phyloP scores from a whole-genome alignment of 176 grass and related monocot species.

The Dendrocalamus sinicus region DNA sequence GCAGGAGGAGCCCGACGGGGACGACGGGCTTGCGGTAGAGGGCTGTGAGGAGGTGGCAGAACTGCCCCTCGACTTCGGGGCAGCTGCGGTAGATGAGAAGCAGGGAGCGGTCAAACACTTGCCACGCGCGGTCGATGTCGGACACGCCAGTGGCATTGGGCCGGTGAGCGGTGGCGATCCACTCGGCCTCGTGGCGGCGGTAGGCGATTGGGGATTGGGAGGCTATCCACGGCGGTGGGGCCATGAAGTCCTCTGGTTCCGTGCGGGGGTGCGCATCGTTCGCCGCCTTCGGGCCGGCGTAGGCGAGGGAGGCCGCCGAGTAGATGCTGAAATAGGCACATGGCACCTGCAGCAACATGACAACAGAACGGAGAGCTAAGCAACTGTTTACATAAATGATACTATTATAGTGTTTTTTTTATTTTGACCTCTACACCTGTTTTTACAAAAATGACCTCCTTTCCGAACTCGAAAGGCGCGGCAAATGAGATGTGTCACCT shows the following conservation, averaged over 20 bases:
- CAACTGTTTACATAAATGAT: no score
- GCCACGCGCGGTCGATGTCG: neutral
- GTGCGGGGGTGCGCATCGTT: neutral
- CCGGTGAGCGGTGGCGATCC: neutral
- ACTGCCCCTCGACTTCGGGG: conserved; percentile 34
- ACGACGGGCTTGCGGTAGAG: conserved; percentile 45
- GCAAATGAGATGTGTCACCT: no score
- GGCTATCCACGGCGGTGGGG: conserved; percentile 37
- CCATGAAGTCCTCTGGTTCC: conserved; percentile 23
- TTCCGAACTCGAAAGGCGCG: no score
- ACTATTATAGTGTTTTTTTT: no score
- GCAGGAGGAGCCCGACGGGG: conserved; percentile 24
- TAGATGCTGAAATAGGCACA: no score
- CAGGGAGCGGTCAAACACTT: neutral
- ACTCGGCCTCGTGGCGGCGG: conserved; percentile 38
- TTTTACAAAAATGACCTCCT: no score
- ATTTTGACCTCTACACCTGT: no score
- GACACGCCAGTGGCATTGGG: conserved; percentile 40
- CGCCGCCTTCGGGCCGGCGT: no score
- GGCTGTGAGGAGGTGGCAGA: neutral
- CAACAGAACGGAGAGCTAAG: no score
- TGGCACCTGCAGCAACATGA: neutral
- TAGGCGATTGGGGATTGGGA: conserved; percentile 31
- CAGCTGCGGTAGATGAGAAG: conserved; percentile 28
- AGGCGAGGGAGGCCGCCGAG: no score